Conservation (phyloP, 2,329 filamentous ascomycete species). For the Aspergillus sp. region DNA sequence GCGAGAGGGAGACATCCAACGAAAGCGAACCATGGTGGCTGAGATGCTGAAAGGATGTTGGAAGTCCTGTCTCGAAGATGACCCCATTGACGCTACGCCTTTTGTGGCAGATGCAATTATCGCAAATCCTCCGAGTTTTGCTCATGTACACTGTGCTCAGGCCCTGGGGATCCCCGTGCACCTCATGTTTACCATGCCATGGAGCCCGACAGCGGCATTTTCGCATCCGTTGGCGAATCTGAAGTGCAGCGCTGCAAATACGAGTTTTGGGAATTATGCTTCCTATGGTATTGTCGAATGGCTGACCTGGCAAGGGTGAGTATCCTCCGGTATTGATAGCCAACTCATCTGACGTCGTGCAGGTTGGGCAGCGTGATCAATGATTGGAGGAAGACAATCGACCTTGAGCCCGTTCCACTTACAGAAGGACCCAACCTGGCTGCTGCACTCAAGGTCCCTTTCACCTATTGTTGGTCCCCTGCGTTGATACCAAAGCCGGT, state of each 20-base stretch:
- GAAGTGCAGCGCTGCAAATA: slow-evolving; percentile 26
- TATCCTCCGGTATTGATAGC: background rate
- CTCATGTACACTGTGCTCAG: slow-evolving; percentile 47
- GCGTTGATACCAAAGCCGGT: slow-evolving; percentile 33
- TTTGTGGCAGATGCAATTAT: slow-evolving; percentile 51
- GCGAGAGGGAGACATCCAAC: slow-evolving; percentile 26
- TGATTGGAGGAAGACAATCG: slow-evolving; percentile 31
- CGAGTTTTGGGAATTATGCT: slow-evolving; percentile 35
- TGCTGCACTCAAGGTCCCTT: slow-evolving; percentile 32
- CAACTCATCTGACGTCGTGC: background rate
- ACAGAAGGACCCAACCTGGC: slow-evolving; percentile 31
- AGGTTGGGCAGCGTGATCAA: slow-evolving; percentile 43
- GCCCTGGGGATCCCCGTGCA: slow-evolving; percentile 44
- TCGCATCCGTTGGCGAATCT: slow-evolving; percentile 46
- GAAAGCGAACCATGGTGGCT: slow-evolving; percentile 25
- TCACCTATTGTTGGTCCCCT: slow-evolving; percentile 42
- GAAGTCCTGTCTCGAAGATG: slow-evolving; percentile 32
- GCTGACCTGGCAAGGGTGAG: slow-evolving; percentile 44
- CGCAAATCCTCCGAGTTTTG: slow-evolving; percentile 47
- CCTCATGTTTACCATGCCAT: slow-evolving; percentile 49
- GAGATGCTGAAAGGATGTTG: slow-evolving; percentile 35
- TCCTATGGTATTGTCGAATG: slow-evolving; percentile 43
- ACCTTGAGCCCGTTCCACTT: slow-evolving; percentile 32
- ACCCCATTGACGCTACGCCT: slow-evolving; percentile 23
- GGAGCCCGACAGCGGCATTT: slow-evolving; percentile 38